phyloP scores from a whole-genome alignment of 768 basidiomycete species.

The Kwoniella europaea region DNA sequence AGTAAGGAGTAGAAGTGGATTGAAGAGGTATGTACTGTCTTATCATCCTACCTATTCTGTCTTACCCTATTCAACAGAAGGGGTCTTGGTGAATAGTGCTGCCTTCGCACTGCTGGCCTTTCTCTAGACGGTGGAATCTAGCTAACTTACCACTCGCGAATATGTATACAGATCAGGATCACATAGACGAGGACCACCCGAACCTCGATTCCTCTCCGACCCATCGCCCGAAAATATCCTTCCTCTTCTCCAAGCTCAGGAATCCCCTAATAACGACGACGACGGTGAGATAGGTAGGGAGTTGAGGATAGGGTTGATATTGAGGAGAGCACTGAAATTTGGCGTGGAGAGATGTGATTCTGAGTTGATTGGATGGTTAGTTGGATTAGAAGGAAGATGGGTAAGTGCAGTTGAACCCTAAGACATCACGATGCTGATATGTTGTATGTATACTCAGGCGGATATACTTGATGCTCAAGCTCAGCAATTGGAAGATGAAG shows the following conservation, averaged over 20 bases:
- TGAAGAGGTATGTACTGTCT: background rate
- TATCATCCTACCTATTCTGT: no score
- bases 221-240: constrained; percentile 20
- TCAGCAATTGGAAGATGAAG: constrained; percentile 71
- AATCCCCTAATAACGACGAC: constrained; percentile 12
- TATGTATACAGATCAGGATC: constrained; percentile 22
- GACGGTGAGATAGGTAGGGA: constrained; percentile 19
- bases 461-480: constrained; percentile 42
- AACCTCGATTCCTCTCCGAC: constrained; percentile 25
- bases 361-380: constrained; percentile 28
- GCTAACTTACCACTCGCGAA: no score
- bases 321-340: constrained; percentile 44
- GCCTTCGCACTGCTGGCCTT: no score
- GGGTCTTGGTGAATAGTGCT: no score
- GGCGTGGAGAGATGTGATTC: constrained; percentile 44
- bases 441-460: constrained; percentile 20
- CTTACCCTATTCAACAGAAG: background rate
- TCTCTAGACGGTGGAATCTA: no score
- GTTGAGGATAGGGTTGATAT: constrained; percentile 30
- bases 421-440: no score
- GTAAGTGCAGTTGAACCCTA: constrained; percentile 26
- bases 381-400: constrained; percentile 43
- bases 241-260: constrained; percentile 14
- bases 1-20: background rate
- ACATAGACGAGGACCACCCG: constrained; percentile 17